Percentiles rank a stretch among this genome's conserved stretches.
phyloP scores from a whole-genome alignment of 257 asterid species.

The Gardenia jasminoides region DNA sequence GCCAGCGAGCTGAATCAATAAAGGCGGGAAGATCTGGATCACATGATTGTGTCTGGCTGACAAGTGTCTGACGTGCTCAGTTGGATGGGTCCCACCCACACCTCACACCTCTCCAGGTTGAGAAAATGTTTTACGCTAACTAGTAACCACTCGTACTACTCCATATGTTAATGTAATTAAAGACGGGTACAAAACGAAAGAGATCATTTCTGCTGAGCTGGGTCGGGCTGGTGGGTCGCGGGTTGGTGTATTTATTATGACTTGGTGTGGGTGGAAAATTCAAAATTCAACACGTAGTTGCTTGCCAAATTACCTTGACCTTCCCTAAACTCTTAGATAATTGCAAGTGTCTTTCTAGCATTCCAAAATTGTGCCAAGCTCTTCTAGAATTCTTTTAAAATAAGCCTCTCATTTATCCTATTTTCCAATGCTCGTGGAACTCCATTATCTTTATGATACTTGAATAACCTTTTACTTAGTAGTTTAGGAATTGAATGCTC shows the following conservation, averaged over 20 bases:
- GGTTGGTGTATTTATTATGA: background rate
- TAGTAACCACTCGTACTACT: too few species aligned
- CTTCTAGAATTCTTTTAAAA: too few species aligned
- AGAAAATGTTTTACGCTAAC: too few species aligned
- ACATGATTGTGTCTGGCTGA: background rate
- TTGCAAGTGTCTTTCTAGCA: background rate
- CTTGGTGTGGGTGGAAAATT: background rate
- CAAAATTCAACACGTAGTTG: background rate
- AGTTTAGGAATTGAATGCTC: background rate
- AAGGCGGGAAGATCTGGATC: conserved; percentile 11
- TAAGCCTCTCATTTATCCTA: too few species aligned
- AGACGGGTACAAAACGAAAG: background rate
- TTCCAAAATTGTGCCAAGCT: too few species aligned
- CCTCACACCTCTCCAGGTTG: background rate
- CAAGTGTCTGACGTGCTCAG: conserved; percentile 4
- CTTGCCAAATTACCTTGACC: background rate
- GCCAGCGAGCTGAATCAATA: background rate
- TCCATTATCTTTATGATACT: too few species aligned
- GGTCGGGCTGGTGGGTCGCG: background rate
- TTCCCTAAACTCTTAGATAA: background rate
- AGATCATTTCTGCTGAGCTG: background rate
- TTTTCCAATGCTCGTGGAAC: too few species aligned
- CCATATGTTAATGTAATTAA: too few species aligned
- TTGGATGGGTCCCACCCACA: background rate
- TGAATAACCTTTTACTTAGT: background rate